Percentiles rank a stretch among this genome's conserved stretches.
Conservation (phyloP, 2,329 filamentous ascomycete genomes). For the Fusarium longipes region DNA sequence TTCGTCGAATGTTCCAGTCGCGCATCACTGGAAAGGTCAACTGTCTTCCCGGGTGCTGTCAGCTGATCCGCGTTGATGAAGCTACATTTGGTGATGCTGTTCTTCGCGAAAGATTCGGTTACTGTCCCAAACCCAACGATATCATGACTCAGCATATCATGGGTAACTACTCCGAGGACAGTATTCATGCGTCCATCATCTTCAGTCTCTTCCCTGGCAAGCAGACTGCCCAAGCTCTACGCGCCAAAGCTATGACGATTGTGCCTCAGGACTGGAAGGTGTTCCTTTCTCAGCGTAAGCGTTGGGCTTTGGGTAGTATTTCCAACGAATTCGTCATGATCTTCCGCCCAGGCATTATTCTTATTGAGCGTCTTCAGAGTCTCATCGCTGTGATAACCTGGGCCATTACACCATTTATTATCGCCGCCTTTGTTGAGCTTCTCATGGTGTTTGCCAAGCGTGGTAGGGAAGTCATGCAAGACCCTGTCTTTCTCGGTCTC, state of each 20-base stretch:
- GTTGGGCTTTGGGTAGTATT: conserved; percentile 61
- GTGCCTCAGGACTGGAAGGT: conserved; percentile 59
- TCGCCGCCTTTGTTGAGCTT: conserved; percentile 54
- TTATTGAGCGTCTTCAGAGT: conserved; percentile 58
- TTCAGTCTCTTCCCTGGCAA: conserved; percentile 58
- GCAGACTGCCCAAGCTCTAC: conserved; percentile 59
- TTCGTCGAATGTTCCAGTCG: conserved; percentile 62
- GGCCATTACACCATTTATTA: conserved; percentile 59
- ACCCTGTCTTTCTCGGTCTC: conserved; percentile 53
- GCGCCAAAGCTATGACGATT: conserved; percentile 60
- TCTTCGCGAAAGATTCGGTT: conserved; percentile 59
- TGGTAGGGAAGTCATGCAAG: conserved; percentile 49
- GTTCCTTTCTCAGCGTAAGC: conserved; percentile 61
- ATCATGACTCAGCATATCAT: conserved; percentile 61
- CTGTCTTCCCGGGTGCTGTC: conserved; percentile 61
- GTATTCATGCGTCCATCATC: conserved; percentile 62
- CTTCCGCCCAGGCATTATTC: conserved; percentile 55
- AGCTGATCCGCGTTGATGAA: conserved; percentile 61
- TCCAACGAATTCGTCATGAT: conserved; percentile 63
- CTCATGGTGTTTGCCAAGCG: conserved; percentile 51
- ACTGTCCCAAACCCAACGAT: conserved; percentile 61
- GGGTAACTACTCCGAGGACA: conserved; percentile 61
- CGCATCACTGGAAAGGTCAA: conserved; percentile 62
- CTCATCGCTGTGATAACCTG: conserved; percentile 60
- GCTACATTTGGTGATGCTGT: conserved; percentile 61